Evolutionary conservation across 768 basidiomycete species (phyloP), one percentile per base, ranked within the genome.

Genomic region (Lentinula sp.): DNA sequence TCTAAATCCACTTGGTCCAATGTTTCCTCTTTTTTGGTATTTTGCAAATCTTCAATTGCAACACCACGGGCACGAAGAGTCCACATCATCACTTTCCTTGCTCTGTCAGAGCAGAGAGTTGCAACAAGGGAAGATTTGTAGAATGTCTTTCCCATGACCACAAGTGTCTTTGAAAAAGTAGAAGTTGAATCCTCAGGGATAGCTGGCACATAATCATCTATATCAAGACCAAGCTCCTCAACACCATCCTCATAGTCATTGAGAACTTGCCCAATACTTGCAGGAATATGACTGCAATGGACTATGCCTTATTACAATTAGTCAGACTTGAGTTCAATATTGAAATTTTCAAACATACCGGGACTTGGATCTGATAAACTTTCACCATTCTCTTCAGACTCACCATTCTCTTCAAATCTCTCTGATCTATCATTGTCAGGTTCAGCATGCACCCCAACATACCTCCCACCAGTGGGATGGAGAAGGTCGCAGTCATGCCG

Each of bases 1-100:
- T 54, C 57, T 36, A 50, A 20, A 45, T 62, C 57, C 1, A 53
- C 28, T 32, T 41, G 28, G 32, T 64, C 57, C 18, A 57, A 39
- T 32, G 43, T 35, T 28, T 62, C 50, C 2, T 62, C 50, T 33
- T 37, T 15, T 48, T 57, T 55, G 18, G 7, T 59, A 23, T 60
- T 53, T 36, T 46, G 58, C 13, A 65, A 42, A 18, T 62, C 62
- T 35, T 52, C 64, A 15, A 65, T 13, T 48, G 64, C 54, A 35
- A 65, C 39, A 10, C 61, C 64, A n/a, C 39, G 61, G 33, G 54
- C 62, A 10, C 58, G 64, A n/a, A 55, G 58, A 18, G 64, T 65
- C 39, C 62, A 41, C 53, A 62, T 15, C 1, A 58, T 59, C 1
- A 59, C 50, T 46, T 62, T 62, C 32, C 45, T 49, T n/a, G 49